Percentiles rank a stretch among this genome's conserved stretches.
Conservation (phyloP, 495 filamentous ascomycete species). For the Trichoderma orchidacearum region DNA sequence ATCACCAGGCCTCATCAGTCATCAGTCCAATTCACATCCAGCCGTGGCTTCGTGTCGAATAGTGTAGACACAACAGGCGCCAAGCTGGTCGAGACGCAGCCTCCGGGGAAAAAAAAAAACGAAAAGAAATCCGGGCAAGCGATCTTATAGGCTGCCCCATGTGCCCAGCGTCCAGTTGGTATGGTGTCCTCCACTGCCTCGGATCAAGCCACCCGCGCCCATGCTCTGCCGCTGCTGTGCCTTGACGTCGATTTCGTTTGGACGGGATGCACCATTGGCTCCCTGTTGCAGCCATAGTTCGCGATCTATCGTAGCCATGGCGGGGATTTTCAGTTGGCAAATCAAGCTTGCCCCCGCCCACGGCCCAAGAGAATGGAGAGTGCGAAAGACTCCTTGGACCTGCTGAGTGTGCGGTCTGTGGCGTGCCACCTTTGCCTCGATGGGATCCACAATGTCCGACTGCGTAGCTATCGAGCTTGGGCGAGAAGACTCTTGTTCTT, state of each 20-base stretch:
- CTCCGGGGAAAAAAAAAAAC: too few relatives aligned
- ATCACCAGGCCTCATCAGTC: too few relatives aligned
- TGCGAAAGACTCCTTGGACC: conserved; percentile 48
- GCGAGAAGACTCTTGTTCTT: background rate
- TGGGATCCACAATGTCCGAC: conserved; percentile 15
- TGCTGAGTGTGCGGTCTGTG: conserved; percentile 12
- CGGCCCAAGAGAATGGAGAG: conserved; percentile 69
- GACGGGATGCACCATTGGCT: conserved; percentile 51
- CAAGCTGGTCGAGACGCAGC: too few relatives aligned
- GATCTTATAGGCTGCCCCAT: conserved; percentile 40
- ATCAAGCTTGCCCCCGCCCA: conserved; percentile 84
- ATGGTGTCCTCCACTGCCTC: conserved; percentile 40
- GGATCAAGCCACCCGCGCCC: conserved; percentile 40
- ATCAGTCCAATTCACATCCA: too few relatives aligned
- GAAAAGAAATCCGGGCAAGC: too few relatives aligned
- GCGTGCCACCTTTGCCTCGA: conserved; percentile 32
- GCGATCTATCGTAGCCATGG: conserved; percentile 70
- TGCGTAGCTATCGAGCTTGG: background rate
- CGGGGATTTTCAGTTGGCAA: conserved; percentile 61
- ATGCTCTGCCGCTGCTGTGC: conserved; percentile 45
- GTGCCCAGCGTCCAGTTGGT: conserved; percentile 67
- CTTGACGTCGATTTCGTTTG: conserved; percentile 43
- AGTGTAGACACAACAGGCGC: too few relatives aligned
- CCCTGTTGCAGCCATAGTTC: conserved; percentile 75
- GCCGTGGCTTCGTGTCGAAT: too few relatives aligned